A percentile compares a stretch with the other conserved stretches of the same genome.
These are phyloP conservation scores for Erythrophleum ivorense DNA, from an alignment of 331 rosid species.

Conservation along the genomic window DNA sequence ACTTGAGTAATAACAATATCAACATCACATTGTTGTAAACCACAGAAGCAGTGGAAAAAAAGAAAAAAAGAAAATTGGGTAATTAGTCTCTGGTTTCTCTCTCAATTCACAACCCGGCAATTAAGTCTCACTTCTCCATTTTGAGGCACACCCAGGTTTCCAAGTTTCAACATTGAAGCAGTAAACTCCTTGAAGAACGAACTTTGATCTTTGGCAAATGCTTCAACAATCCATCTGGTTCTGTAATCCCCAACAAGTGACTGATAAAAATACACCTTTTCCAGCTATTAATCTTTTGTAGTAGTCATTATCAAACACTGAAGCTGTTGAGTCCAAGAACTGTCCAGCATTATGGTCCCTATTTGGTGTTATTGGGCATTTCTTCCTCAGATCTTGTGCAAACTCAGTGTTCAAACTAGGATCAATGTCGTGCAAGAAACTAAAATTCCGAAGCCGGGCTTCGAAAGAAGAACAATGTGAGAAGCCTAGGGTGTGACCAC, in stretches of 20 bases:
- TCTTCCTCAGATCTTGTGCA: slow-evolving; percentile 55
- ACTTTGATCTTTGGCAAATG: slow-evolving; percentile 65
- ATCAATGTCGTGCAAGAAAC: slow-evolving; percentile 56
- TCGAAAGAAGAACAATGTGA: slow-evolving; percentile 84
- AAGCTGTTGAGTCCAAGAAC: slow-evolving; percentile 71
- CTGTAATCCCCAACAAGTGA: slow-evolving; percentile 63
- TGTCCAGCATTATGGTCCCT: slow-evolving; percentile 60
- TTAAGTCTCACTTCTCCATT: slow-evolving; percentile 74
- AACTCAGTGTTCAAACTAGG: slow-evolving; percentile 60
- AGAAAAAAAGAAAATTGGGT: neutral
- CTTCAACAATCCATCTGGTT: slow-evolving; percentile 74
- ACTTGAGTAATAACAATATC: no score
- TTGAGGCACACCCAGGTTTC: slow-evolving; percentile 57
- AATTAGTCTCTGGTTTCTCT: neutral
- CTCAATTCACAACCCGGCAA: slow-evolving; percentile 60
- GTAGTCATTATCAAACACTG: slow-evolving; percentile 75
- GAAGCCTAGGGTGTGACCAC: slow-evolving; percentile 86
- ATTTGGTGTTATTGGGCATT: slow-evolving; percentile 61
- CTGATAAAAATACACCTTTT: slow-evolving; percentile 68
- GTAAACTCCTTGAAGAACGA: slow-evolving; percentile 68
- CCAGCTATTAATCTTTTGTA: slow-evolving; percentile 57
- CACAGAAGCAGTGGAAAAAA: neutral
- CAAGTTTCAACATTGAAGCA: slow-evolving; percentile 76
- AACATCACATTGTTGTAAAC: neutral
- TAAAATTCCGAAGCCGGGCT: slow-evolving; percentile 59